These are phyloP conservation scores for Cadophora malorum DNA, from an alignment of 2,329 filamentous ascomycete genomes.

Conservation along the genomic window DNA sequence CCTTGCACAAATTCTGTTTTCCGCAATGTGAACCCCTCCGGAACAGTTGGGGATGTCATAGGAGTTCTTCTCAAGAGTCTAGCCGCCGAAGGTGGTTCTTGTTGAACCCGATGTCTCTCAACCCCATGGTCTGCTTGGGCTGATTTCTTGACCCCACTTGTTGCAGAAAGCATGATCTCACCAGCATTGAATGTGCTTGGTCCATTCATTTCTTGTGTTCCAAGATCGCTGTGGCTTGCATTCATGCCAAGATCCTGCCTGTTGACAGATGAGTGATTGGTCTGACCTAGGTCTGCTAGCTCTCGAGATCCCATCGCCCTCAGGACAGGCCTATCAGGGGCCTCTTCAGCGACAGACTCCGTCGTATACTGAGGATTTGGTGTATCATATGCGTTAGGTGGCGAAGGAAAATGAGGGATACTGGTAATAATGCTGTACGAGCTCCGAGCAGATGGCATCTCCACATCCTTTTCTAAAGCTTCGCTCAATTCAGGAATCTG, in stretches of 20 bases:
- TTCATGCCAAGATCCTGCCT: background rate
- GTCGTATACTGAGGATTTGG: background rate
- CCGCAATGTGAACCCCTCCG: constrained; percentile 26
- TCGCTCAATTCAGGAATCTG: background rate
- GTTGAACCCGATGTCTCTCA: background rate
- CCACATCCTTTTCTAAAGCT: background rate
- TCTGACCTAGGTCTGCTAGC: background rate
- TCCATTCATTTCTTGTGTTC: background rate
- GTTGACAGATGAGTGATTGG: background rate
- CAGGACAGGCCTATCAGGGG: too few species aligned
- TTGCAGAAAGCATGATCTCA: background rate
- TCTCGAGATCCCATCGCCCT: background rate
- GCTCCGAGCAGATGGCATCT: constrained; percentile 23
- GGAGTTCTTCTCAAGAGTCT: constrained; percentile 26
- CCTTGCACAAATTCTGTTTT: constrained; percentile 12
- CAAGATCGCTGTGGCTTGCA: background rate
- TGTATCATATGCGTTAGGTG: background rate
- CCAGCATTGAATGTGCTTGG: background rate
- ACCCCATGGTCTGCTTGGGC: background rate
- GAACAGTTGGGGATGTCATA: constrained; percentile 35
- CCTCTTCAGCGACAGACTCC: background rate
- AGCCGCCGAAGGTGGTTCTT: background rate
- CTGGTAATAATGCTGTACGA: constrained; percentile 23
- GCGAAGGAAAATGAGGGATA: constrained; percentile 20
- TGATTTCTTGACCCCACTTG: background rate